These are phyloP conservation scores for Leucogyrophana mollusca DNA, from an alignment of 768 basidiomycete genomes.

Conservation along the genomic window DNA sequence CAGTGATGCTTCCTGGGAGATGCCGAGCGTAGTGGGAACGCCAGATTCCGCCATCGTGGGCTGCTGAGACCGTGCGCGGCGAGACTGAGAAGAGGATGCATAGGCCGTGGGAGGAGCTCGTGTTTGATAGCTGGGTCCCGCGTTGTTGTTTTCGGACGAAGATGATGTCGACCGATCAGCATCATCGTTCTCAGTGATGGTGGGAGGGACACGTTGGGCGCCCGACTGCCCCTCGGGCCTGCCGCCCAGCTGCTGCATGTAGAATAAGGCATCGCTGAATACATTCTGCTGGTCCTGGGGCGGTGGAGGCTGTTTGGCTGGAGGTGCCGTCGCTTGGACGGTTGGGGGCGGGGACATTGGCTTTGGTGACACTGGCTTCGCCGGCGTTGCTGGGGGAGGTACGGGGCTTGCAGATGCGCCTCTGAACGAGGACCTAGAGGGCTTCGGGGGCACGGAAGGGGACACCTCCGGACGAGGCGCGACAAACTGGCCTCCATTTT, in stretches of 20 bases:
- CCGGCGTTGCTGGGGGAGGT: conserved; percentile 25
- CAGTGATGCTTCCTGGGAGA: conserved; percentile 35
- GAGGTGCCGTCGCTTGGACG: conserved; percentile 18
- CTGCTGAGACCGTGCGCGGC: conserved; percentile 7
- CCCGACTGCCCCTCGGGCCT: conserved; percentile 17
- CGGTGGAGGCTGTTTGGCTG: conserved; percentile 22
- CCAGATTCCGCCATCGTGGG: conserved; percentile 10
- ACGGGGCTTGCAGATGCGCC: conserved; percentile 1
- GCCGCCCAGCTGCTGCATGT: conserved; percentile 59
- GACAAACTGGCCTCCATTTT: conserved; percentile 8
- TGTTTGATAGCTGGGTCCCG: conserved; percentile 14
- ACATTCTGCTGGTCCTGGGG: conserved; percentile 35
- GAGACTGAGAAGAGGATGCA: conserved; percentile 17
- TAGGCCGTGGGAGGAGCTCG: conserved; percentile 20
- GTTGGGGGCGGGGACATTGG: conserved; percentile 8
- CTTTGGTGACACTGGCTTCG: conserved; percentile 16
- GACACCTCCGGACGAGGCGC: conserved; percentile 10
- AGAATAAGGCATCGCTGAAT: conserved; percentile 60
- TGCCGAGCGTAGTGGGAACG: conserved; percentile 11
- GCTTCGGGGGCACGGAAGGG: conserved; percentile 4
- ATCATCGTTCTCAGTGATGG: conserved; percentile 42
- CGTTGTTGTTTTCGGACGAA: conserved; percentile 30
- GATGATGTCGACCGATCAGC: conserved; percentile 36
- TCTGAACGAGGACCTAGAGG: conserved; percentile 13
- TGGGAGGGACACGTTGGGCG: conserved; percentile 42